Conservation (phyloP, 495 filamentous ascomycete species). For the Tricharina praecox region DNA sequence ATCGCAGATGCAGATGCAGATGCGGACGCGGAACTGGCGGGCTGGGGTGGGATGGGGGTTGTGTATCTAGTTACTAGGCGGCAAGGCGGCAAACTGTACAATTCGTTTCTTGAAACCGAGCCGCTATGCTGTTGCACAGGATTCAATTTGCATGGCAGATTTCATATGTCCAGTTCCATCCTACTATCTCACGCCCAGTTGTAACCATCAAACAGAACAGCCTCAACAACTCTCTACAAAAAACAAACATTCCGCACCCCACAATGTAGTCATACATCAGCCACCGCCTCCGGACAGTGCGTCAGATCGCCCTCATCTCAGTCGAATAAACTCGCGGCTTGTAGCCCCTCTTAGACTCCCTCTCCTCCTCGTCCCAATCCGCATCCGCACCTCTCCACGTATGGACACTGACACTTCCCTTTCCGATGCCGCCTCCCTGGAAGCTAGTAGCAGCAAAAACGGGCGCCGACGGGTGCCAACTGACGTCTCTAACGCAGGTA, state of each 20-base stretch:
- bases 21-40: neutral
- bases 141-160: too few relatives aligned
- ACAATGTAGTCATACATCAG: too few relatives aligned
- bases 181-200: too few relatives aligned
- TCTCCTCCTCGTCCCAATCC: neutral
- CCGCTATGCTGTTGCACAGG: too few relatives aligned
- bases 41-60: neutral
- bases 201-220: too few relatives aligned
- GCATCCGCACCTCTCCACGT: constrained; percentile 16
- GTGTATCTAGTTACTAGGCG: neutral
- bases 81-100: neutral
- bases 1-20: too few relatives aligned
- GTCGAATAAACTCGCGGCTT: neutral
- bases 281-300: too few relatives aligned
- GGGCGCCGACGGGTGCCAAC: constrained; percentile 86
- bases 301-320: neutral
- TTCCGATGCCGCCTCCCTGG: neutral
- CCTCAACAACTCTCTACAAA: too few relatives aligned
- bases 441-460: constrained; percentile 56
- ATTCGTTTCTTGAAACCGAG: too few relatives aligned
- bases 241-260: too few relatives aligned
- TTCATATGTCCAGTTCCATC: too few relatives aligned
- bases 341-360: constrained; percentile 1
- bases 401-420: constrained; percentile 9
- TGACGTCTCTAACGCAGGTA: constrained; percentile 80